Conservation (phyloP, 208 protist species). For the Leishmania martiniquensis region DNA sequence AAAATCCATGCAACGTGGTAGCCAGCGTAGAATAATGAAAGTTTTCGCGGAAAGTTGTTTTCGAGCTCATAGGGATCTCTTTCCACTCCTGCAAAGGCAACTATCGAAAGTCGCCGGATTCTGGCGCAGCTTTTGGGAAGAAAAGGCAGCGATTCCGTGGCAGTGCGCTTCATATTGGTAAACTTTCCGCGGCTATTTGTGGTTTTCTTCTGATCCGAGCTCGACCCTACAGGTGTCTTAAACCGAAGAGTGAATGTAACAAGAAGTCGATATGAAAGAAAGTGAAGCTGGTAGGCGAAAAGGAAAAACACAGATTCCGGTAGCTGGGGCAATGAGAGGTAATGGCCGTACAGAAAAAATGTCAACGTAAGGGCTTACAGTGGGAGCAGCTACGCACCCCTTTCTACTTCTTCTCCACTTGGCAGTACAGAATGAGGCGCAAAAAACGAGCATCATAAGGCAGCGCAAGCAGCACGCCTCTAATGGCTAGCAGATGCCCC, state of each 20-base stretch:
- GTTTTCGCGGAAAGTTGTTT: background rate
- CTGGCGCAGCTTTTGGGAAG: background rate
- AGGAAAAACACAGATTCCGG: background rate
- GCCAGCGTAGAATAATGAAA: background rate
- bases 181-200: background rate
- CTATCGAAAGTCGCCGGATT: background rate
- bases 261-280: background rate
- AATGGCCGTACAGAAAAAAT: background rate
- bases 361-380: background rate
- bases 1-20: background rate
- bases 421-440: background rate
- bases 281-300: too few species aligned
- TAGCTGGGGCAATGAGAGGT: background rate
- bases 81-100: background rate
- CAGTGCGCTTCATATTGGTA: background rate
- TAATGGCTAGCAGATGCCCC: background rate
- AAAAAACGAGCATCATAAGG: background rate
- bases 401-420: background rate
- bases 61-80: background rate
- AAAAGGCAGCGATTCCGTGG: background rate
- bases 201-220: background rate
- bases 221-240: background rate
- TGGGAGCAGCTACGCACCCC: background rate
- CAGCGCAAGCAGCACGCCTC: background rate
- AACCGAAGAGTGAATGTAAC: too few species aligned